Conservation (phyloP, 345 rosid genomes). For the Aegle marmelos region DNA sequence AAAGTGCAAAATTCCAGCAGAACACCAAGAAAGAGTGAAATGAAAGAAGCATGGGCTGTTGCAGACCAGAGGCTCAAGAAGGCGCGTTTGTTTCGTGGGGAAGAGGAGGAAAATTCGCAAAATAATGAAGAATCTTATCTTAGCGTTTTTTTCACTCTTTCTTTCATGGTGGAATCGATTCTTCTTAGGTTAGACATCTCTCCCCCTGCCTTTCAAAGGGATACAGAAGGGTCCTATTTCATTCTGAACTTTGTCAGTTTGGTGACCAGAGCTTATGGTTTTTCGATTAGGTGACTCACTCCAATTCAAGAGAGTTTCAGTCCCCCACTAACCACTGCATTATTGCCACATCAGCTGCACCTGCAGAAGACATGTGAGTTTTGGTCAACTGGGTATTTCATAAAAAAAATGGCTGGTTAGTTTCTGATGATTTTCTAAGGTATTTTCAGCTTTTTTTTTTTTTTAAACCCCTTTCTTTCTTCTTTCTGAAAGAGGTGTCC, state of each 20-base stretch:
- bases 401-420: no score
- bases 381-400: neutral
- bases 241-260: slow-evolving; percentile 19
- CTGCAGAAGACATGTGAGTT: neutral
- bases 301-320: slow-evolving; percentile 27
- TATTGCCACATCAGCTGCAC: slow-evolving; percentile 18
- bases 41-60: slow-evolving; percentile 1
- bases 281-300: slow-evolving; percentile 48
- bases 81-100: slow-evolving; percentile 23
- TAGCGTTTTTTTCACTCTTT: slow-evolving; percentile 8
- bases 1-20: slow-evolving; percentile 13
- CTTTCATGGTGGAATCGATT: slow-evolving; percentile 27
- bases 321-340: slow-evolving; percentile 22
- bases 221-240: neutral
- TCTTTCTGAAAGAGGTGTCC: neutral
- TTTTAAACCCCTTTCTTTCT: no score
- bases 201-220: slow-evolving; percentile 9
- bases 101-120: slow-evolving; percentile 9
- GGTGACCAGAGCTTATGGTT: slow-evolving; percentile 22
- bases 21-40: neutral
- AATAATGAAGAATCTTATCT: neutral
- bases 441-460: neutral
- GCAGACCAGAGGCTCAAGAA: slow-evolving; percentile 3
- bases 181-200: neutral
- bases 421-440: neutral